Conservation (phyloP, 805 yeast genomes). For the Starmera caribaea region DNA sequence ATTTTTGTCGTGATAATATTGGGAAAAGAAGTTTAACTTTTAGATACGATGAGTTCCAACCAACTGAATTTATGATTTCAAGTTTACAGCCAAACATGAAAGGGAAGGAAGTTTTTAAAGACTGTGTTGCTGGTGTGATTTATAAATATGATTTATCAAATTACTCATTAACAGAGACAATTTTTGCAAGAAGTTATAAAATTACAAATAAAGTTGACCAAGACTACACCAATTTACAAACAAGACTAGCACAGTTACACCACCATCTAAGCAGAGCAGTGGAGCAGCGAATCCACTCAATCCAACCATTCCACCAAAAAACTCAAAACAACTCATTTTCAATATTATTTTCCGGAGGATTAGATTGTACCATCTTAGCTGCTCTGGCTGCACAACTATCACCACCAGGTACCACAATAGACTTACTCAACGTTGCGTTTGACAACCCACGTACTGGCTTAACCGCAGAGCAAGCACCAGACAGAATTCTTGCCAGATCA, state of each 20-base stretch:
- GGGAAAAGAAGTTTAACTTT: constrained; percentile 73
- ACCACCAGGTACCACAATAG: constrained; percentile 33
- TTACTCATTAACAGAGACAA: constrained; percentile 9
- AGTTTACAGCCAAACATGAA: constrained; percentile 33
- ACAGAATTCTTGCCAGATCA: constrained; percentile 60
- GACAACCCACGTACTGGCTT: constrained; percentile 74
- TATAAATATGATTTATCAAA: constrained; percentile 29
- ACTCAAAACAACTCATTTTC: constrained; percentile 32
- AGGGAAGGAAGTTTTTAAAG: constrained; percentile 27
- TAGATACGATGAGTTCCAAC: constrained; percentile 21
- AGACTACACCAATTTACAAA: constrained; percentile 4
- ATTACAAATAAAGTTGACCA: constrained; percentile 17
- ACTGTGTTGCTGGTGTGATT: constrained; percentile 46
- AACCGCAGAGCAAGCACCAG: constrained; percentile 67
- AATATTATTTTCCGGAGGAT: constrained; percentile 85
- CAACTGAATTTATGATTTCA: constrained; percentile 33
- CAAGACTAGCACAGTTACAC: constrained; percentile 16
- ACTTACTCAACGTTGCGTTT: constrained; percentile 87
- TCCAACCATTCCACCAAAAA: constrained; percentile 41
- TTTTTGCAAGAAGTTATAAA: constrained; percentile 5
- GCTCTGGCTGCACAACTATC: constrained; percentile 33
- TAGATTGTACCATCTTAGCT: constrained; percentile 83
- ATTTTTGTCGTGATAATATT: constrained; percentile 75
- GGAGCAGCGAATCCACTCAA: constrained; percentile 42
- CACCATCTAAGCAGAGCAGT: constrained; percentile 29